Evolutionary conservation across 805 yeast genomes (phyloP).

Genomic region (Jamesozyma piceae): DNA sequence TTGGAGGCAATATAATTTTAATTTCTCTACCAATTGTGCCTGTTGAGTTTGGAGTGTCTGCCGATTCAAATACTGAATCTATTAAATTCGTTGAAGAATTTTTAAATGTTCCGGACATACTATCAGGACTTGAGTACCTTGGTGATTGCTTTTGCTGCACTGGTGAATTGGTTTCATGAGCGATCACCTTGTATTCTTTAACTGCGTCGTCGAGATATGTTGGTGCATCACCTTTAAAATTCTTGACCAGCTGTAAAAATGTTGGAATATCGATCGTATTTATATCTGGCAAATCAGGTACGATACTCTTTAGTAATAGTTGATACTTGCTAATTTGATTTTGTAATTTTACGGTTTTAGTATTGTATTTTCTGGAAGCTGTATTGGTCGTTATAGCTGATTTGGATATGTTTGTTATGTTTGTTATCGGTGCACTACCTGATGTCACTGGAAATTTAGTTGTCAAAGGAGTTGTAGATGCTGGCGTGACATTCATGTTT

Average conservation of each 20-base stretch:
- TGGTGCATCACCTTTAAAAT: conserved; percentile 8
- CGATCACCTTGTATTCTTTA: conserved; percentile 18
- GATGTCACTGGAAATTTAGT: neutral
- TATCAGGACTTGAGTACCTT: conserved; percentile 12
- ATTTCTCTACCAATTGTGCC: conserved; percentile 38
- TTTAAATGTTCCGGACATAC: neutral
- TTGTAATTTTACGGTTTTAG: conserved; percentile 13
- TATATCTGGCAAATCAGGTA: conserved; percentile 24
- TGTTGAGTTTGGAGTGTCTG: neutral
- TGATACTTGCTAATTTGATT: conserved; percentile 16
- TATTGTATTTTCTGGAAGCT: conserved; percentile 7
- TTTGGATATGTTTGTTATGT: neutral
- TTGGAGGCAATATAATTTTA: conserved; percentile 64
- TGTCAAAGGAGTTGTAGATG: neutral
- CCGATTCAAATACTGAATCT: conserved; percentile 4
- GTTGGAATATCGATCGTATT: conserved; percentile 21
- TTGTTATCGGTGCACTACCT: neutral
- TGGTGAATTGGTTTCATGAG: conserved; percentile 4
- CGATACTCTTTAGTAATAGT: conserved; percentile 15
- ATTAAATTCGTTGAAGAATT: conserved; percentile 1
- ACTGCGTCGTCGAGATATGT: conserved; percentile 16
- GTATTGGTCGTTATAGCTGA: neutral
- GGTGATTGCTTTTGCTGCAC: conserved; percentile 6
- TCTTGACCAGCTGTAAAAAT: conserved; percentile 19
- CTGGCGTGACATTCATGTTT: neutral